Percentiles rank a stretch among this genome's conserved stretches.
Evolutionary conservation across 305 asterid genomes (phyloP).

Genomic region (Fraxinus angustifolia): DNA sequence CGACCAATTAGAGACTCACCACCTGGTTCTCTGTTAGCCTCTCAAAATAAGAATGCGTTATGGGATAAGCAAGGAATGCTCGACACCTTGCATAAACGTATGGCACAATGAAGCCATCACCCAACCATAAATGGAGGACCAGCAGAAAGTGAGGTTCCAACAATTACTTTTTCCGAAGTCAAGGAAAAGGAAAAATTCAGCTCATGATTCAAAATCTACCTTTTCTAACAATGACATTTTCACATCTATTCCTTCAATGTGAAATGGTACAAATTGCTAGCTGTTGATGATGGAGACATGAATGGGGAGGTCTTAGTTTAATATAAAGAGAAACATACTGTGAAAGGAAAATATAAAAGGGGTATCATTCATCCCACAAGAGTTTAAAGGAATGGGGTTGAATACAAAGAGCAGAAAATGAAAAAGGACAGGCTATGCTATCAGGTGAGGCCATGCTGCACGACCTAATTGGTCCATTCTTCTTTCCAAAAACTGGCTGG

Average conservation of each 20-base stretch:
- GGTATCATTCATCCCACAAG: conserved; percentile 8
- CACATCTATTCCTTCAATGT: conserved; percentile 10
- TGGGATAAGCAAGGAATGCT: conserved; percentile 6
- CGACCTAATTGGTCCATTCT: conserved; percentile 16
- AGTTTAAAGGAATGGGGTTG: neutral
- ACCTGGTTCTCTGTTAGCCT: conserved; percentile 32
- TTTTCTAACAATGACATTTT: conserved; percentile 10
- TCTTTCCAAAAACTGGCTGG: conserved; percentile 59
- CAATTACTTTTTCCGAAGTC: conserved; percentile 11
- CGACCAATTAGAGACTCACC: conserved; percentile 27
- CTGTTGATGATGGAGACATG: conserved; percentile 29
- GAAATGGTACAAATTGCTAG: conserved; percentile 30
- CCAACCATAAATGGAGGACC: conserved; percentile 3
- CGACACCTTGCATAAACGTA: conserved; percentile 28
- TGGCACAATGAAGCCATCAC: neutral
- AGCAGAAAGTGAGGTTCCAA: conserved; percentile 7
- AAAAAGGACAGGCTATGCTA: conserved; percentile 14
- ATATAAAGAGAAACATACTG: neutral
- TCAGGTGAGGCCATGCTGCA: neutral
- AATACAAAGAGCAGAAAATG: neutral
- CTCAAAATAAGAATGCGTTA: conserved; percentile 18
- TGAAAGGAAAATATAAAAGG: neutral
- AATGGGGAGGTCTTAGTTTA: conserved; percentile 11
- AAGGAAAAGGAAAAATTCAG: conserved; percentile 8
- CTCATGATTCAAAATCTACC: conserved; percentile 8